These are phyloP conservation scores for Mallotus repandus DNA, from an alignment of 441 rosid species.

Conservation along the genomic window DNA sequence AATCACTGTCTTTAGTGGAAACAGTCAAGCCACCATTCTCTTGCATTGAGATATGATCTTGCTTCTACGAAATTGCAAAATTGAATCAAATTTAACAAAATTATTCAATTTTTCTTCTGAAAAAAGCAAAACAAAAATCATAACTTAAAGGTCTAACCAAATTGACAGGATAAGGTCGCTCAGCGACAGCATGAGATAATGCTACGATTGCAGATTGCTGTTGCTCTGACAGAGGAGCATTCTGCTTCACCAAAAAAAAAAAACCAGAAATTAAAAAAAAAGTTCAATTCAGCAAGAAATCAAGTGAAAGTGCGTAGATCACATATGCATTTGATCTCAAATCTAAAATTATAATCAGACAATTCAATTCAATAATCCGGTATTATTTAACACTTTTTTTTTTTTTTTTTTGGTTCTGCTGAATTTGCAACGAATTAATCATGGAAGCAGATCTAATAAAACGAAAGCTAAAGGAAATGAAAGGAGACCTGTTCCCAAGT, in stretches of 20 bases:
- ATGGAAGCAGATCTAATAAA: not conserved
- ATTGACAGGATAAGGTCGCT: constrained; percentile 76
- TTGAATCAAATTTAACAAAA: no score
- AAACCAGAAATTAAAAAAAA: no score
- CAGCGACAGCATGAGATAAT: constrained; percentile 71
- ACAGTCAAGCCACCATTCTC: constrained; percentile 66
- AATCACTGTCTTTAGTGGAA: constrained; percentile 40
- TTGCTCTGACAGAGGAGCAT: constrained; percentile 84
- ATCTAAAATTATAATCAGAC: not conserved
- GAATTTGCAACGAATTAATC: no score
- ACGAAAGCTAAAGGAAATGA: not conserved
- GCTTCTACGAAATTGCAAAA: constrained; percentile 39
- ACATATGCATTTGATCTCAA: not conserved
- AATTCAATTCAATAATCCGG: no score
- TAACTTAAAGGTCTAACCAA: constrained; percentile 40
- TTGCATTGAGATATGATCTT: constrained; percentile 50
- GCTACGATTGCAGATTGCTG: constrained; percentile 73
- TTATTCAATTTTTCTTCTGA: not conserved
- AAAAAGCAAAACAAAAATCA: not conserved
- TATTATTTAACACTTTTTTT: no score
- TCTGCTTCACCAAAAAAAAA: constrained; percentile 36
- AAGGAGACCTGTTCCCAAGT: constrained; percentile 86
- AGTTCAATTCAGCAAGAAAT: not conserved
- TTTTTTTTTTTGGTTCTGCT: no score
- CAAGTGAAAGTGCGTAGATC: constrained; percentile 1